Base-by-base conservation (phyloP, 495 filamentous ascomycete genomes). In the Tuber indicum region DNA sequence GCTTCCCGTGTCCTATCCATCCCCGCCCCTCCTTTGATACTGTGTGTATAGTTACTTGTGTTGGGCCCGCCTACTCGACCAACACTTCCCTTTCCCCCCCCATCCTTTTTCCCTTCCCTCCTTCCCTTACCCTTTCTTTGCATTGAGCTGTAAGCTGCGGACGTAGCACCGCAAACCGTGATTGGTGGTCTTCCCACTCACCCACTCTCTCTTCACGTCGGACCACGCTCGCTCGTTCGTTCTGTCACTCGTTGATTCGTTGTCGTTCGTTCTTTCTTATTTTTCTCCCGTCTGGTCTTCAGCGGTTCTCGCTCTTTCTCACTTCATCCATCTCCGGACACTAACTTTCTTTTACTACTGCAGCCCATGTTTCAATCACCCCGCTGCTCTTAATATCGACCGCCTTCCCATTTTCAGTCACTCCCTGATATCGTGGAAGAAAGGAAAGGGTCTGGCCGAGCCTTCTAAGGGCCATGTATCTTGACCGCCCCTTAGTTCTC, bases 401-500 rank as follows among this genome's bases (percentile, higher is more conserved):
- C 36, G 14, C 58, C 58, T 66, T 66, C 58, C 58, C 58, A 66
- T 32, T 7, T 36, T 19, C 58, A 66, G 58, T 66, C 26, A 66
- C 58, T 19, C 32, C 32, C 58, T 36, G 58, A 66, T 36, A 66
- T 36, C 26, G 58, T 66, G 32, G 58, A 36, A 66, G 52, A 26
- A 58, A 62, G 58, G 16, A 36, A 36, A 66, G 7, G 16, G n/a
- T 36, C 5, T 36, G 26, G 58, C 1, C 26, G 26, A 36, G 14
- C 17, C 14, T 12, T 36, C 26, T 14, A 66, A 66, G 26, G n/a
- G 77, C 74, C 66, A 80, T 80, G 78, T 72, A 72, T 80, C 76
- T 74, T 71, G 77, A 73, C 73, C 74, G 52, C 73, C 71, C 74
- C 58, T 58, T 80, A 72, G 62, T 70, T 80, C 74, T 80, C 36